These are phyloP conservation scores for Aspergillus conjunctus DNA, from an alignment of 495 filamentous ascomycete genomes.

Conservation along the genomic window DNA sequence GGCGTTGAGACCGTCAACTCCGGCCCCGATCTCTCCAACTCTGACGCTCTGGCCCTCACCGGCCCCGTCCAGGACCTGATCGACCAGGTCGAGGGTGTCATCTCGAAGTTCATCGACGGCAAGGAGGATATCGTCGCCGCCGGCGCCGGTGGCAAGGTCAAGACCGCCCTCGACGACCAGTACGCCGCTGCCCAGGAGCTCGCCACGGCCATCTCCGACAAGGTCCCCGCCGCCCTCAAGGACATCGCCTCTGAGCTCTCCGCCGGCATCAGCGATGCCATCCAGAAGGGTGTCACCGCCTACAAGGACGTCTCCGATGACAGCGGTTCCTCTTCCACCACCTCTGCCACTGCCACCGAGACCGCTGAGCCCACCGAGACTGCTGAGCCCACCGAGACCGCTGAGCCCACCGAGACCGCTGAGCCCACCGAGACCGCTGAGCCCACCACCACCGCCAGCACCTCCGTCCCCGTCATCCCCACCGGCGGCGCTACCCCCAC, in stretches of 20 bases:
- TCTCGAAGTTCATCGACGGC: slow-evolving; percentile 37
- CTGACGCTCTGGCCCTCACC: slow-evolving; percentile 38
- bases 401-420: slow-evolving; percentile 10
- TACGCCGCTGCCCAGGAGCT: slow-evolving; percentile 36
- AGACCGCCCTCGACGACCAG: slow-evolving; percentile 29
- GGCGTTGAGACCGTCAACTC: slow-evolving; percentile 31
- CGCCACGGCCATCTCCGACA: slow-evolving; percentile 33
- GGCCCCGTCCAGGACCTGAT: slow-evolving; percentile 36
- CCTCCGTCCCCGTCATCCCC: slow-evolving; percentile 20
- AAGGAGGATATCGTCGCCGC: slow-evolving; percentile 38
- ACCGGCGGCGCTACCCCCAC: slow-evolving; percentile 5
- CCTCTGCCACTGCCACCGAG: slow-evolving; percentile 19
- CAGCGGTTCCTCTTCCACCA: slow-evolving; percentile 11
- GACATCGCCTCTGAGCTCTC: slow-evolving; percentile 33
- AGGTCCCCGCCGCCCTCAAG: slow-evolving; percentile 35
- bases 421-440: slow-evolving; percentile 5
- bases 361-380: slow-evolving; percentile 1
- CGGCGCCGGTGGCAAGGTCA: slow-evolving; percentile 31
- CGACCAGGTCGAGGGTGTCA: slow-evolving; percentile 30
- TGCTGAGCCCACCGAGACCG: slow-evolving; percentile 18
- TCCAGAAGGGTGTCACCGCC: slow-evolving; percentile 34
- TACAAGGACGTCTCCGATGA: slow-evolving; percentile 24
- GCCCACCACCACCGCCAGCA: slow-evolving; percentile 15
- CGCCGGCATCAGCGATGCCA: slow-evolving; percentile 35
- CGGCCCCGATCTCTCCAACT: slow-evolving; percentile 27